These are phyloP conservation scores for Salix purpurea DNA, from an alignment of 345 rosid genomes.

Conservation along the genomic window DNA sequence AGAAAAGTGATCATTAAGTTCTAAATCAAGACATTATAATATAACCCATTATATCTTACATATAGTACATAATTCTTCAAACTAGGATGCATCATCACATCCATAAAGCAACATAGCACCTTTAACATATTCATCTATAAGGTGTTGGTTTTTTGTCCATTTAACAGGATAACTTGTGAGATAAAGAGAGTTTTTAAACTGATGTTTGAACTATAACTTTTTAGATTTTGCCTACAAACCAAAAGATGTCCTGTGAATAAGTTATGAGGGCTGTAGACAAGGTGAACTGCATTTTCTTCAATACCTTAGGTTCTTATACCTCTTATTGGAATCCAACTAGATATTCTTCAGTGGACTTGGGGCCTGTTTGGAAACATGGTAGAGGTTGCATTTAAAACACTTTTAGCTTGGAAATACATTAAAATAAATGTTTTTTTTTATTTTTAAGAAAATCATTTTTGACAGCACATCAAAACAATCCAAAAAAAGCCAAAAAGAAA, in stretches of 20 bases:
- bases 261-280: not conserved
- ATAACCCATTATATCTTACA: not conserved
- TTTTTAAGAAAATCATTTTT: too few relatives aligned
- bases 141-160: not conserved
- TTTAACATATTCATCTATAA: not conserved
- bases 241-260: not conserved
- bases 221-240: not conserved
- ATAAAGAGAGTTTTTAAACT: not conserved
- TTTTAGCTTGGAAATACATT: too few relatives aligned
- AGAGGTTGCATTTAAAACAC: too few relatives aligned
- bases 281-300: not conserved
- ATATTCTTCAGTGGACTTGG: too few relatives aligned
- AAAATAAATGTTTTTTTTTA: too few relatives aligned
- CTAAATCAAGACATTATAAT: not conserved
- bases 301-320: not conserved
- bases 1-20: not conserved
- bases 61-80: not conserved
- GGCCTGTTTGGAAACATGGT: too few relatives aligned
- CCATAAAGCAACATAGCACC: not conserved
- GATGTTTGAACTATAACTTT: not conserved
- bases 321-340: not conserved
- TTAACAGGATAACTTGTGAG: not conserved
- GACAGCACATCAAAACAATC: too few relatives aligned
- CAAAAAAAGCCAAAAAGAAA: too few relatives aligned
- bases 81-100: not conserved